phyloP scores from a whole-genome alignment of 768 basidiomycete genomes.

The Artomyces pyxidatus region DNA sequence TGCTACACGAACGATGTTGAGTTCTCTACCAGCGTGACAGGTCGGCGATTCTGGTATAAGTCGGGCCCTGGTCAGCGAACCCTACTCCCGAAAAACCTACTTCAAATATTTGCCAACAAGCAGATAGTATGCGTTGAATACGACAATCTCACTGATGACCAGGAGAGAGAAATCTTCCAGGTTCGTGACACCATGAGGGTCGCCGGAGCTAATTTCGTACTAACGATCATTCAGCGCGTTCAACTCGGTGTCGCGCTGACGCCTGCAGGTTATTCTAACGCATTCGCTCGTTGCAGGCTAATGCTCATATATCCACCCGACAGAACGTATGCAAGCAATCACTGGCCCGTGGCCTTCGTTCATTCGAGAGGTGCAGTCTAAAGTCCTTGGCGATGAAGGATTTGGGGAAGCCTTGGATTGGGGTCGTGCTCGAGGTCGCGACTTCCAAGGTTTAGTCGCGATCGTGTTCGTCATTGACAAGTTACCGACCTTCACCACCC shows the following conservation, averaged over 20 bases:
- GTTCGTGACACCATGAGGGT: constrained; percentile 29
- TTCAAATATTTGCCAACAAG: constrained; percentile 57
- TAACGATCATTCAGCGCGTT: constrained; percentile 43
- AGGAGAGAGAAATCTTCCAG: constrained; percentile 69
- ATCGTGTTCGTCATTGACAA: constrained; percentile 25
- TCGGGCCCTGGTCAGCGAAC: constrained; percentile 35
- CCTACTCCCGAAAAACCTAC: constrained; percentile 30
- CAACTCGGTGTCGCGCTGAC: constrained; percentile 75
- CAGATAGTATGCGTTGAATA: constrained; percentile 76
- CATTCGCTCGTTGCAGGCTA: neutral
- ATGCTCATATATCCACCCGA: neutral
- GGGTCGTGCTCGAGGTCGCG: constrained; percentile 29
- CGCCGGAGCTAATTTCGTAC: neutral
- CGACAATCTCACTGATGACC: constrained; percentile 34
- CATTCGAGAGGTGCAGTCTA: constrained; percentile 45
- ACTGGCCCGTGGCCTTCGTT: constrained; percentile 49
- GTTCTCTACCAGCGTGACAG: constrained; percentile 21
- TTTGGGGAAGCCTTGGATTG: constrained; percentile 24
- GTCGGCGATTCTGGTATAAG: constrained; percentile 13
- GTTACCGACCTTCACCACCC: constrained; percentile 14
- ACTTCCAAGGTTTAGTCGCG: constrained; percentile 27
- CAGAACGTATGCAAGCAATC: constrained; percentile 65
- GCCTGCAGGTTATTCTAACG: constrained; percentile 39
- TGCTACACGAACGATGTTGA: neutral
- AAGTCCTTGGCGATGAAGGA: constrained; percentile 35